phyloP scores from a whole-genome alignment of 345 rosid species.

The Euphorbia peplus region DNA sequence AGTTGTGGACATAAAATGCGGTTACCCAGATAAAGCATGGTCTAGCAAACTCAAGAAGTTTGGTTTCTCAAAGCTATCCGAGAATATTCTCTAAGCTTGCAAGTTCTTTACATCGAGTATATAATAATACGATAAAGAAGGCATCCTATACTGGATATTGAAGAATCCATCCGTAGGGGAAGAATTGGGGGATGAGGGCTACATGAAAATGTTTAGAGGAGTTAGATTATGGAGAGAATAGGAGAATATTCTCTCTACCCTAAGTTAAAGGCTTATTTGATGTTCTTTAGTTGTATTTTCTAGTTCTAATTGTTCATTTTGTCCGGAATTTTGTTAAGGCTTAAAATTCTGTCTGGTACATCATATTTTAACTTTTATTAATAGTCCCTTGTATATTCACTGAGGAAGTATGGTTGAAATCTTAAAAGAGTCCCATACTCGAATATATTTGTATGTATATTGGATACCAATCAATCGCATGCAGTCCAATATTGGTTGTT shows the following conservation, averaged over 20 bases:
- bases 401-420: not conserved
- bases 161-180: no score
- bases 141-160: no score
- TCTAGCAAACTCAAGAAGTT: constrained; percentile 80
- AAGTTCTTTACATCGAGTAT: constrained; percentile 46
- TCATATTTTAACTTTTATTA: not conserved
- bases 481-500: constrained; percentile 58
- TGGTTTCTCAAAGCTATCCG: constrained; percentile 85
- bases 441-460: not conserved
- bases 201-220: no score
- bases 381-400: no score
- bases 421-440: not conserved
- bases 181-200: no score
- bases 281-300: no score
- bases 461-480: not conserved
- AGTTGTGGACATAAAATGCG: constrained; percentile 83
- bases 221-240: no score
- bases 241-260: no score
- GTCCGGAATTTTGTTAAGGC: no score
- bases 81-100: constrained; percentile 58
- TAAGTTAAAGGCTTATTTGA: no score
- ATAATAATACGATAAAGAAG: no score
- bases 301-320: no score
- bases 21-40: constrained; percentile 78
- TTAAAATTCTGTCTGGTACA: not conserved